Conservation (phyloP, 108 stramenopile species). For the Aurantiochytrium sp. region DNA sequence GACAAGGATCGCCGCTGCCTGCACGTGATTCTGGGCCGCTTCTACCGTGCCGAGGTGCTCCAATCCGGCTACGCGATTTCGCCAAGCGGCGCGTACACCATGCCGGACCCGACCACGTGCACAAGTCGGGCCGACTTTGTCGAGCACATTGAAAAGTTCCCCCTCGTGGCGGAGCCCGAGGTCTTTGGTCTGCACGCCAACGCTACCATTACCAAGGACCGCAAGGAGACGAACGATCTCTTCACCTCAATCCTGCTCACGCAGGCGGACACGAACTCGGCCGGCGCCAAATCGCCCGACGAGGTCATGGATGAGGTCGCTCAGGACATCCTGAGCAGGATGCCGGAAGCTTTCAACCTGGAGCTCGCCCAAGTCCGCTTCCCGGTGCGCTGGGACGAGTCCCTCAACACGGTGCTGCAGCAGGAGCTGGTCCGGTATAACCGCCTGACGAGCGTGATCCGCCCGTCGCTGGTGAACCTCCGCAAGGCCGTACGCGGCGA, state of each 20-base stretch:
- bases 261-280: constrained; percentile 34
- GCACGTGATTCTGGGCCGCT: constrained; percentile 46
- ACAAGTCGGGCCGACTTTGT: constrained; percentile 35
- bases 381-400: constrained; percentile 58
- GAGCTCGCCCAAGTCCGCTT: constrained; percentile 56
- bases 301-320: constrained; percentile 45
- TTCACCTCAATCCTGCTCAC: constrained; percentile 51
- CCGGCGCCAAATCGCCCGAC: constrained; percentile 34
- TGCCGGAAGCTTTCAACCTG: constrained; percentile 57
- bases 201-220: constrained; percentile 60
- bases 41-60: constrained; percentile 46
- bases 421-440: constrained; percentile 67
- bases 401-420: constrained; percentile 68
- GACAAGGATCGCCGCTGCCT: constrained; percentile 60
- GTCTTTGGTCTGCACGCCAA: constrained; percentile 67
- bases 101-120: background rate
- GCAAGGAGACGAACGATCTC: constrained; percentile 55
- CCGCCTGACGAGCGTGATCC: constrained; percentile 43
- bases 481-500: constrained; percentile 62
- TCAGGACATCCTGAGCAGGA: constrained; percentile 47
- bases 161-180: constrained; percentile 47
- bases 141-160: constrained; percentile 51
- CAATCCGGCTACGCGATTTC: constrained; percentile 34
- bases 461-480: constrained; percentile 38
- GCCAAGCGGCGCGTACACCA: background rate